Base-by-base conservation (phyloP, 257 asterid species). In the Ehretia macrophylla region DNA sequence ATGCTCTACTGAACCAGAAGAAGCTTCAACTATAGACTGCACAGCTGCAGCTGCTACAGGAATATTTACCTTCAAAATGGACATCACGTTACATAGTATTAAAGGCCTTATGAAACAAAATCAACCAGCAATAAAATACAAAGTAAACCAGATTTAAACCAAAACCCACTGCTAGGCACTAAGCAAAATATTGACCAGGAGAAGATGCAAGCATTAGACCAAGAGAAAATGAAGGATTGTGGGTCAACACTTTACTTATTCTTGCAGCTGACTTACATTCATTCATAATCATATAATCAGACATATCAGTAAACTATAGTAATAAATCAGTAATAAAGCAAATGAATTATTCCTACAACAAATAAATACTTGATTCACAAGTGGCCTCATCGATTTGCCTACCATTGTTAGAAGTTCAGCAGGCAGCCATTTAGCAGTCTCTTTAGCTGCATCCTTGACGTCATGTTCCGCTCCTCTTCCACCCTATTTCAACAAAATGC, bases 11-110 rank as follows among this genome's bases (percentile, higher is more conserved):
- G 95, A 86, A 65, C 94, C 94, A 70, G 85, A 83, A 65, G 96
- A 85, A 75, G 94, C 87, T 80, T 82, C 93, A 68, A 92, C 62
- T 32, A 92, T 74, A 49, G 97, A 86, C 73, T 86, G 95, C 61
- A 92, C 86, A 64, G 96, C 96, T 68, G 75, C 71, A 55, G 95
- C 78, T 53, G 99, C 75, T 56, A 72, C 77, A 23, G 95, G 91
- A 65, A 92, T 80, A 68, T 88, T 78, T 51, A 88, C 87, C 99
- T 92, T 79, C 81, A 75, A 18, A 67, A 56, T 54, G 17, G 64
- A 77, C 71, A 65, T 56, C 67, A 64, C 18, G 71, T 52, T 19
- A 64, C 49, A 54, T 59, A 44, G 14, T 40, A 53, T 51, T 42
- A 49, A 55, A 51, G 39, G 67, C 56, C 45, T 63, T 51, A 56